A percentile compares a stretch with the other conserved stretches of the same genome.
These are phyloP conservation scores for Aspergillus brunneoviolaceus DNA, from an alignment of 2,329 filamentous ascomycete species.

Conservation along the genomic window DNA sequence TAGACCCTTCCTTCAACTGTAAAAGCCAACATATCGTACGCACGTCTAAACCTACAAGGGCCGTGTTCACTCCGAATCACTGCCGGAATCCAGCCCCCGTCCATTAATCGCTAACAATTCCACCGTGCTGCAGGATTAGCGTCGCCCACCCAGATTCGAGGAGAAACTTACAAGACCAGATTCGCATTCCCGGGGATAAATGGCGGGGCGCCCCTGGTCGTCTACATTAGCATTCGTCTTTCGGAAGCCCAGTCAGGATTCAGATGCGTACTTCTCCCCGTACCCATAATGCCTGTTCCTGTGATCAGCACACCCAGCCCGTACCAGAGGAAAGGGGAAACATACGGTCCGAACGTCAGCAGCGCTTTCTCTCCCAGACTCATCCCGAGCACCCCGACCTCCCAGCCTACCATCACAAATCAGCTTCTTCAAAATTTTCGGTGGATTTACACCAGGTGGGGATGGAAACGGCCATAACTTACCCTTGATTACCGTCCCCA, in stretches of 20 bases:
- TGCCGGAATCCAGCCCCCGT: background rate
- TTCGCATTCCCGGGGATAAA: conserved; percentile 22
- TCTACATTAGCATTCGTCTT: background rate
- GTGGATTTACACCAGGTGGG: too few species aligned
- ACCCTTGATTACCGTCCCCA: conserved; percentile 22
- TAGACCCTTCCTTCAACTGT: too few species aligned
- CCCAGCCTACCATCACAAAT: conserved; percentile 14
- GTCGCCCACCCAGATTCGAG: too few species aligned
- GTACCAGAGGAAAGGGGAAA: background rate
- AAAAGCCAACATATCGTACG: background rate
- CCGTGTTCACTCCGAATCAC: conserved; percentile 5
- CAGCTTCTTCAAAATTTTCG: too few species aligned
- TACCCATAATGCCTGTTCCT: conserved; percentile 18
- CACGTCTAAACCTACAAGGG: background rate
- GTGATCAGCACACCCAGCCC: background rate
- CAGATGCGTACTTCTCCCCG: conserved; percentile 11
- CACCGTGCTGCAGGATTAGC: background rate
- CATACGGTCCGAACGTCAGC: conserved; percentile 22
- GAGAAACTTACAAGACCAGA: conserved; percentile 19
- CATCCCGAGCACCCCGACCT: conserved; percentile 19
- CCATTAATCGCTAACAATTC: conserved; percentile 14
- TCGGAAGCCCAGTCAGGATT: background rate
- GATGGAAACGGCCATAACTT: background rate
- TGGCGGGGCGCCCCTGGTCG: conserved; percentile 16
- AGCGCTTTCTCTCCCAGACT: conserved; percentile 21